phyloP scores from a whole-genome alignment of 1,284 basidiomycete genomes.

The Ustilago hordei region DNA sequence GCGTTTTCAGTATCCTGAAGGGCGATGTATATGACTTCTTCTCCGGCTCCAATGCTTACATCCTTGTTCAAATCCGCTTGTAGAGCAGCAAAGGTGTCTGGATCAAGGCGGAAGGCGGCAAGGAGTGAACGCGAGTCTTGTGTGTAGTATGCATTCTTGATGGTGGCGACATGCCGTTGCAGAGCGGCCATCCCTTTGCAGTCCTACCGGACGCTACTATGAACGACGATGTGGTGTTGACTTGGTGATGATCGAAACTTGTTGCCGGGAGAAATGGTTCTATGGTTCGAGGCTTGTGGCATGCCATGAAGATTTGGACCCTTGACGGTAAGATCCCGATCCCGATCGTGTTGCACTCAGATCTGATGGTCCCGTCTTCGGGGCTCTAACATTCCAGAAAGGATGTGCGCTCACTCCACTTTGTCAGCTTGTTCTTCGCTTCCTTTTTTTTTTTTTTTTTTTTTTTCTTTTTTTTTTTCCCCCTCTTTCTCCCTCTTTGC shows the following conservation, averaged over 20 bases:
- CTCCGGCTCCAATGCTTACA: constrained; percentile 12
- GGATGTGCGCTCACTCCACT: background rate
- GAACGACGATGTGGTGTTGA: background rate
- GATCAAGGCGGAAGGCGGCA: constrained; percentile 33
- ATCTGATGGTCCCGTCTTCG: background rate
- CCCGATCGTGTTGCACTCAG: background rate
- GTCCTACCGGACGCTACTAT: background rate
- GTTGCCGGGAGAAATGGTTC: background rate
- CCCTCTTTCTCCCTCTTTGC: background rate
- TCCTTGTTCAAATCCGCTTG: constrained; percentile 34
- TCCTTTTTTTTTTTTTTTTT: background rate
- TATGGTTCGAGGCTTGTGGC: constrained; percentile 4
- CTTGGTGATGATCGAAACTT: background rate
- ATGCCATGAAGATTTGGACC: constrained; percentile 18
- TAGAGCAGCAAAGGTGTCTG: constrained; percentile 29
- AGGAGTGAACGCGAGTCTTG: constrained; percentile 30
- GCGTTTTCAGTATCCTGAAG: background rate
- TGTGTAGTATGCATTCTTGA: constrained; percentile 40
- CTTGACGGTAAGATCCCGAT: background rate
- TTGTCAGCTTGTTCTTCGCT: background rate
- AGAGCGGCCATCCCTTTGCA: constrained; percentile 24
- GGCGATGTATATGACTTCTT: background rate
- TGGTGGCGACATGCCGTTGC: constrained; percentile 39
- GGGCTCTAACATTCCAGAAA: background rate
- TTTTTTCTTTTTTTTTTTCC: background rate